Percentiles rank a stretch among this genome's conserved stretches.
phyloP scores from a whole-genome alignment of 2,329 filamentous ascomycete species.

The Xylariaceae sp. region DNA sequence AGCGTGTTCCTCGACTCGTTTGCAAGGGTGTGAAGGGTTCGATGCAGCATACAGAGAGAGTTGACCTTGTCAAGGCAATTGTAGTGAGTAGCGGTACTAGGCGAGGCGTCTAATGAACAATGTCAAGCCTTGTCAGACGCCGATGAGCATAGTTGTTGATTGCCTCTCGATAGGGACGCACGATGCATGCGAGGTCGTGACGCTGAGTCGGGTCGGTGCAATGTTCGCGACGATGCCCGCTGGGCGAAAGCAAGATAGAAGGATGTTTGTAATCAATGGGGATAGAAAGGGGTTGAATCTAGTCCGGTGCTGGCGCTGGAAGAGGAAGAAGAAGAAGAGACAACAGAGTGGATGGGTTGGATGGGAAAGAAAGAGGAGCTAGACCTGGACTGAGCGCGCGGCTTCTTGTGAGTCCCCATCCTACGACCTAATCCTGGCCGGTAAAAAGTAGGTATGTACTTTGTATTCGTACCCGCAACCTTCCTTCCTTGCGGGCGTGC shows the following conservation, averaged over 20 bases:
- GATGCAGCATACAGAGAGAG: background rate
- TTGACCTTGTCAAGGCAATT: constrained; percentile 15
- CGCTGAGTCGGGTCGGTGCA: constrained; percentile 1
- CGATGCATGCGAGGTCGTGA: constrained; percentile 8
- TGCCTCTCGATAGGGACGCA: constrained; percentile 6
- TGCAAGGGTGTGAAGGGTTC: too few species aligned
- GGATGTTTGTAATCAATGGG: constrained; percentile 8
- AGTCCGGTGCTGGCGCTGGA: constrained; percentile 10
- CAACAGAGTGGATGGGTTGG: constrained; percentile 22
- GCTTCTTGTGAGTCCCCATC: constrained; percentile 11
- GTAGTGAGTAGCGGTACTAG: constrained; percentile 20
- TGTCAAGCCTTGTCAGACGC: constrained; percentile 27
- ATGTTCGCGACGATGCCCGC: background rate
- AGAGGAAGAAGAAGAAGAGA: constrained; percentile 23
- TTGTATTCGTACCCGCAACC: background rate
- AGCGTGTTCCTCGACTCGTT: background rate
- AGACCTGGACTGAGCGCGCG: constrained; percentile 6
- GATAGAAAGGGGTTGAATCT: constrained; percentile 17
- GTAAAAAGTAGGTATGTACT: background rate
- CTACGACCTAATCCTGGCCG: constrained; percentile 11
- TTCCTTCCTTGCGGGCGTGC: background rate
- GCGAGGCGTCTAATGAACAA: constrained; percentile 19
- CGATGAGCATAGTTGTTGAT: constrained; percentile 24
- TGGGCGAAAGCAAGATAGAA: constrained; percentile 5
- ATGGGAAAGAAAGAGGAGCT: constrained; percentile 21